Evolutionary conservation across 1,139 yeast genomes (phyloP).

Genomic region (Geotrichum fermentans): DNA sequence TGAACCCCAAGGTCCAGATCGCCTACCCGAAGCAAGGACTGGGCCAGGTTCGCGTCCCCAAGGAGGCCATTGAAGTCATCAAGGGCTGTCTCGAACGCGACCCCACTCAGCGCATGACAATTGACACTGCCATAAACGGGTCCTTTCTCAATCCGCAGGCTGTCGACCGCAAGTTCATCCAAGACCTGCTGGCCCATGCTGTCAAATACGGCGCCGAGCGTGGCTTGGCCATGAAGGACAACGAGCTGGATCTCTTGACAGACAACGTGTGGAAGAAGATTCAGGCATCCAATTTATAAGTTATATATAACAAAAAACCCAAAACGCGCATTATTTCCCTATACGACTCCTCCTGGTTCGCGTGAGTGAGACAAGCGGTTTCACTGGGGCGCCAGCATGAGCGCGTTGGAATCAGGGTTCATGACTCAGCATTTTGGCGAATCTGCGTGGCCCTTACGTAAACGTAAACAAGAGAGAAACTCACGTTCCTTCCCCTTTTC

Average conservation of each 20-base stretch:
- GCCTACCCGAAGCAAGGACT: conserved; percentile 59
- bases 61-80: conserved; percentile 66
- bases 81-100: conserved; percentile 67
- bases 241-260: conserved; percentile 45
- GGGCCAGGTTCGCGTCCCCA: conserved; percentile 62
- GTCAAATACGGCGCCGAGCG: conserved; percentile 60
- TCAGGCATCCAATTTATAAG: conserved; percentile 7
- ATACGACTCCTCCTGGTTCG: too few species aligned
- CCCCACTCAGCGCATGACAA: conserved; percentile 64
- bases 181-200: conserved; percentile 71
- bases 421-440: too few species aligned
- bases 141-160: conserved; percentile 69
- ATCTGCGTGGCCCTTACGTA: too few species aligned
- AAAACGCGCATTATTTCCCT: neutral
- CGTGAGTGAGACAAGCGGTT: too few species aligned
- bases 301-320: neutral
- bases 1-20: conserved; percentile 80
- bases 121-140: conserved; percentile 55
- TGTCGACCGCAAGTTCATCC: conserved; percentile 61
- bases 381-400: too few species aligned
- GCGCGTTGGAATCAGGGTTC: too few species aligned
- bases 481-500: too few species aligned
- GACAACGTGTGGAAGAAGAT: conserved; percentile 49
- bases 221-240: conserved; percentile 39
- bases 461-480: too few species aligned